These are phyloP conservation scores for Acanthamoeba polyphaga DNA, from an alignment of 208 protist species.

Conservation along the genomic window DNA sequence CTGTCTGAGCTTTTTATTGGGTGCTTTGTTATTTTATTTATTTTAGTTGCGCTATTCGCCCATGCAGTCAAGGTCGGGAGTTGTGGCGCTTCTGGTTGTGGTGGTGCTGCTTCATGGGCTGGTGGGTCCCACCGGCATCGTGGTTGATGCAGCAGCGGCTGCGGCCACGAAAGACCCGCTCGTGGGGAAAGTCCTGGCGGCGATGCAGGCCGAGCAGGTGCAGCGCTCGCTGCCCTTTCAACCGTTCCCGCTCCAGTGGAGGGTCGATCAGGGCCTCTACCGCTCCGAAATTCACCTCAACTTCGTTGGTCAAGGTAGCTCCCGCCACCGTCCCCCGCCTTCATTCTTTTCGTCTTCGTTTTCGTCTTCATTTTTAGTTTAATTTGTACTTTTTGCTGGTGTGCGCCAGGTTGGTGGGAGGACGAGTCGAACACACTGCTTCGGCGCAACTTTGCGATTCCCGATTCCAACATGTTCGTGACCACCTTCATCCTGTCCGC, in stretches of 20 bases:
- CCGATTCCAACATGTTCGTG: slow-evolving; percentile 67
- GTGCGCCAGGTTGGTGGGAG: not conserved
- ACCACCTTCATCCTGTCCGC: slow-evolving; percentile 28
- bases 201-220: slow-evolving; percentile 30
- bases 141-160: not conserved
- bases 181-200: not conserved
- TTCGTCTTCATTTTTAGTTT: too few relatives aligned
- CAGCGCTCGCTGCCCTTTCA: not conserved
- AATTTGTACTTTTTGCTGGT: too few relatives aligned
- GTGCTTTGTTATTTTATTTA: too few relatives aligned
- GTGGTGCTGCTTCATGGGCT: too few relatives aligned
- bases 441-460: slow-evolving; percentile 52
- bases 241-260: not conserved
- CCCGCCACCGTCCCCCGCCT: not conserved
- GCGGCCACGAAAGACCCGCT: not conserved
- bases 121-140: too few relatives aligned
- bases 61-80: too few relatives aligned
- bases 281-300: slow-evolving; percentile 35
- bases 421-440: slow-evolving; percentile 23
- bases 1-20: too few relatives aligned
- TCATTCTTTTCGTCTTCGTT: not conserved
- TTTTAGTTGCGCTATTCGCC: too few relatives aligned
- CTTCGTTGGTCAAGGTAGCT: not conserved
- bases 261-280: slow-evolving; percentile 20
- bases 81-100: too few relatives aligned